Base-by-base conservation (phyloP, 2,329 filamentous ascomycete genomes). In the Colletotrichum phormii region DNA sequence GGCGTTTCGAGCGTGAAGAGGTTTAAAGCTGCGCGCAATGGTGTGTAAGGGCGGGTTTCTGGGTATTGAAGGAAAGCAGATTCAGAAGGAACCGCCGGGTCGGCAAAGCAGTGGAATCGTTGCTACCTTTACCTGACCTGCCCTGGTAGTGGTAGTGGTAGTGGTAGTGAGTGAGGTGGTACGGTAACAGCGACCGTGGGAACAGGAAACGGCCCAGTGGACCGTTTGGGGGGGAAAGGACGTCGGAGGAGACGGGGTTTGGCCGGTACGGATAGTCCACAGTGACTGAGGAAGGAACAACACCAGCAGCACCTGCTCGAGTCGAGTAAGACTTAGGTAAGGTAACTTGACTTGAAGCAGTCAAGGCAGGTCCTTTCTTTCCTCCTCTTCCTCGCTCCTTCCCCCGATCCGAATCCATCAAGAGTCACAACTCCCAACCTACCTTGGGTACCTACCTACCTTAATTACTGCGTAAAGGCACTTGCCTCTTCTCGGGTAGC, bases 81-180 rank as follows among this genome's bases (percentile, higher is more conserved):
- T 15, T 42, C 37, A 1, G 37, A 42, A 12, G 7, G 51, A 12
- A 22, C 22, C 51, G 29, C 18, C 42, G 53, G 53, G 59, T 46
- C 37, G 65, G 53, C 42, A 64, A 12, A 72, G 65, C 66, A 24
- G 63, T 42, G 49, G 63, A 54, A 64, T 29, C 69, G 70, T 64
- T 58, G n/a, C 26, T 54, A 13, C 22, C 58, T 42, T 7, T 42
- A 42, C 37, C 37, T 42, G 15, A 6, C 13, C 37, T 15, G 37
- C 37, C 37, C 37, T 42, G 37, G 37, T 42, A 18, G 13, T 26
- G 26, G 26, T 26, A 26, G n/a, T n/a, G n/a, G n/a, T 37, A 12
- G 35, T 13, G 33, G 33, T 35, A 13, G 35, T 37, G n/a, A n/a
- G n/a, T n/a, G n/a, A n/a, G n/a, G n/a, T n/a, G n/a, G n/a, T n/a